Evolutionary conservation across 495 filamentous ascomycete genomes (phyloP).

Genomic region (Achaetomiella virescens): DNA sequence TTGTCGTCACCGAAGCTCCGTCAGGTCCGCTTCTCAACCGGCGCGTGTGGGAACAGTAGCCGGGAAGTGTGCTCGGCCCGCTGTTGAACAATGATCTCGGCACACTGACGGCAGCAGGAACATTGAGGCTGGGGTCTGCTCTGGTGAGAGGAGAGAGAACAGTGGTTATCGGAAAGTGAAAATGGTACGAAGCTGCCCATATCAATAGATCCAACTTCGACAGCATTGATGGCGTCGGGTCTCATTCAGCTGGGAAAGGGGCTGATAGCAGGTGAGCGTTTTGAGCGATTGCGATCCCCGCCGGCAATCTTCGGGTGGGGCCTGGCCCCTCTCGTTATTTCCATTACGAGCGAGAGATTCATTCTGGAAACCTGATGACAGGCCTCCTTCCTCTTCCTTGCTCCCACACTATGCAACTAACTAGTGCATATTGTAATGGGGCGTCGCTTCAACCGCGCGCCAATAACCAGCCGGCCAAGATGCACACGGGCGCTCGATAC

Average conservation of each 20-base stretch:
- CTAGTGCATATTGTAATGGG: neutral
- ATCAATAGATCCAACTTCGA: neutral
- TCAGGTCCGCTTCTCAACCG: neutral
- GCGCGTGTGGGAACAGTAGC: neutral
- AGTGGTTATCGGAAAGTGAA: neutral
- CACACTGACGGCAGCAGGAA: neutral
- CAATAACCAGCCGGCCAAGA: neutral
- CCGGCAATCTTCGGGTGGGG: conserved; percentile 2
- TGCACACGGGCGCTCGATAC: neutral
- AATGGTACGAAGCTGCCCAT: neutral
- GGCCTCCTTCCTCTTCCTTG: neutral
- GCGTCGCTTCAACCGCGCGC: neutral
- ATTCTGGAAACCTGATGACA: neutral
- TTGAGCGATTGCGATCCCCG: neutral
- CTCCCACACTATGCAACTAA: neutral
- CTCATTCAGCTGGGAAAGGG: conserved; percentile 3
- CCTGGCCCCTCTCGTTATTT: conserved; percentile 1
- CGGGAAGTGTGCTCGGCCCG: neutral
- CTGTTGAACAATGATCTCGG: neutral
- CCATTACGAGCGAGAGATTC: neutral
- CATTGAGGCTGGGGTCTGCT: neutral
- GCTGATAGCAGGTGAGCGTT: neutral
- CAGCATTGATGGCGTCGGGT: conserved; percentile 2
- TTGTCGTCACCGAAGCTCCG: conserved; percentile 9
- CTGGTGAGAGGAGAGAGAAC: neutral